Evolutionary conservation across 164 flowering plant species (phyloP).

Genomic region (Stephania yunnanensis): DNA sequence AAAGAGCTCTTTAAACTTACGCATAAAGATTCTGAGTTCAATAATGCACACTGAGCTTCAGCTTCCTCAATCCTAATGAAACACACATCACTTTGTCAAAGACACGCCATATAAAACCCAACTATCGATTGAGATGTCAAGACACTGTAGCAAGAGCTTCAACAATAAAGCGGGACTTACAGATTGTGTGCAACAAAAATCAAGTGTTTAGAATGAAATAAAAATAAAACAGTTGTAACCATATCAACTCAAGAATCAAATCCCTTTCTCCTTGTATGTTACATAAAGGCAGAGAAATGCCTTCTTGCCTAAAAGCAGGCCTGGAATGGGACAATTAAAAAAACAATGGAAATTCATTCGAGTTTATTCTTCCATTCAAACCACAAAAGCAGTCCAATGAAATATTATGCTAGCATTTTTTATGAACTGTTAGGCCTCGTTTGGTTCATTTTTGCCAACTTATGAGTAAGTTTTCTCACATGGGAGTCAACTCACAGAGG

Average conservation of each 20-base stretch:
- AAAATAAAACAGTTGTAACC: background rate
- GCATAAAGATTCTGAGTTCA: conserved; percentile 72
- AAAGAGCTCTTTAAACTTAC: conserved; percentile 39
- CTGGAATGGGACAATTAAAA: background rate
- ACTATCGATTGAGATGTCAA: background rate
- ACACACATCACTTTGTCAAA: background rate
- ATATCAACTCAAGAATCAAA: background rate
- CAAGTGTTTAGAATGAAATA: background rate
- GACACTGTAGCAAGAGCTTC: background rate
- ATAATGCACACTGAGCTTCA: conserved; percentile 91
- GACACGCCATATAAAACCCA: background rate
- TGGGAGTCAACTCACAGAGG: too few relatives aligned
- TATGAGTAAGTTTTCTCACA: too few relatives aligned
- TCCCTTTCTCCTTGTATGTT: background rate
- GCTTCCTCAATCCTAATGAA: conserved; percentile 80
- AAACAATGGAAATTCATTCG: background rate
- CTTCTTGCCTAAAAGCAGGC: background rate
- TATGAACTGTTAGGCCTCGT: background rate
- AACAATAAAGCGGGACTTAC: background rate
- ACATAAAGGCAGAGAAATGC: background rate
- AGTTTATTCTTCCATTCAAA: conserved; percentile 3
- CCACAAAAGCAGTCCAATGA: background rate
- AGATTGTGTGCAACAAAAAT: background rate
- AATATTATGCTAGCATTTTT: background rate
- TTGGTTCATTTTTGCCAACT: too few relatives aligned